Evolutionary conservation across 2,329 filamentous ascomycete species (phyloP), one percentile per base, ranked within the genome.

Genomic region (Elsinoe batatas): DNA sequence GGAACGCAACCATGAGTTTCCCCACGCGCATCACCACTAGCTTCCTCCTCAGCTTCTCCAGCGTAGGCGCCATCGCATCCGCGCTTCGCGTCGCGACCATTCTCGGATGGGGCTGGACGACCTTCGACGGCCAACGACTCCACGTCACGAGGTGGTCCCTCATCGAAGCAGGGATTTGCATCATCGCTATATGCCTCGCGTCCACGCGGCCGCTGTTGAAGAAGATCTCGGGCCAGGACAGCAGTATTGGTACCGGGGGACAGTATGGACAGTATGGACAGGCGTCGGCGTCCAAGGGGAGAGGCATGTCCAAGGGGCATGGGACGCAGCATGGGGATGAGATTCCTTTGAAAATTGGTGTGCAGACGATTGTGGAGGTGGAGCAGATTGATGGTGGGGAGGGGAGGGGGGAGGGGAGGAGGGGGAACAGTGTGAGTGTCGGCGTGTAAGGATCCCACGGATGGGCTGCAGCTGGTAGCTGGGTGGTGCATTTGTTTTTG

Each of bases 41-140:
- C 17, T 11, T 37, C 18, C 38, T 54, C 12, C 53, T 54, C 20
- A 43, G 37, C 30, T 54, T 54, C 30, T 26, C 35, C 38, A 44
- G 37, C 33, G n/a, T 54, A 18, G 53, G 53, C 37, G 37, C 37
- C 40, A 54, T 54, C 17, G 53, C 38, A 3, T 54, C 53, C 4
- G 40, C 38, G 2, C 36, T 54, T 4, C 53, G 53, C 22, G 18
- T 44, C 3, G 26, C 30, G n/a, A 43, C 53, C 2, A 54, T 33
- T 11, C 20, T 35, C 13, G 53, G 53, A 6, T 54, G 53, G 53
- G 53, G 53, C 12, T 54, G 37, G 37, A 43, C 15, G 12, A 44
- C 36, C 2, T 54, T 36, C 30, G 36, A 43, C 22, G 37, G 38
- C 11, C 18, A 43, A 20, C 17, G 26, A 1, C n/a, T 46, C 8